Evolutionary conservation across 148 eudicot species (phyloP), one percentile per base, ranked within the genome.

Genomic region (Silene latifolia): DNA sequence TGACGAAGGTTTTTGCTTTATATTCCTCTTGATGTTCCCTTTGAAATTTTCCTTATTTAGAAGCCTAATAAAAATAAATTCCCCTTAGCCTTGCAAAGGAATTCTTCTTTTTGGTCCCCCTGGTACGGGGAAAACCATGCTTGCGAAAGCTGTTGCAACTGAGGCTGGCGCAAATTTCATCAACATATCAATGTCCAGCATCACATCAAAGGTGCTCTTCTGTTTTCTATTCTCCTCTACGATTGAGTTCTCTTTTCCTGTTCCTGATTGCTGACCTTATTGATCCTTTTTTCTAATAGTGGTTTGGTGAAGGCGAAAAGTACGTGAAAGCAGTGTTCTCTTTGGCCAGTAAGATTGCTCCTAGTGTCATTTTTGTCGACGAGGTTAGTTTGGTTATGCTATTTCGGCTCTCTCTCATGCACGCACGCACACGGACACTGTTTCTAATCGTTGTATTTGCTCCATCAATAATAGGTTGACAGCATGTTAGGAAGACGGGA

Each of bases 91-190:
- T 80, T 92, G 98, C 89, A 94, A 94, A 77, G 97, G 98, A 59
- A 94, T 94, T 71, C 84, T 94, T 74, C 89, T 92, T 9, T 94
- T 94, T 83, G 97, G 98, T 12, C 98, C 98, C 64, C 97, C 97
- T 73, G 98, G 97, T 81, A 94, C 98, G 6, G 98, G 97, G 66
- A 94, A 94, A 84, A 94, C 98, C 59, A 94, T 94, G 98, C 97
- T 94, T 86, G 98, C 98, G 23, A 94, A 90, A 78, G 97, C 97
- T 71, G 97, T 94, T 77, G 98, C 98, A 24, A 94, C 98, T 25
- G 98, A 94, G 71, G 98, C 98, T 62, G 98, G 97, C 79, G 98
- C 98, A 70, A 94, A 94, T 84, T 94, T 94, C 78, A 94, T 94
- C 73, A 94, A 94, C 84, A 91, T 94, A 78, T 94, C 97, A 29